Percentiles rank a stretch among this genome's conserved stretches.
Conservation (phyloP, 2,329 filamentous ascomycete genomes). For the Pestalotiopsis sp. region DNA sequence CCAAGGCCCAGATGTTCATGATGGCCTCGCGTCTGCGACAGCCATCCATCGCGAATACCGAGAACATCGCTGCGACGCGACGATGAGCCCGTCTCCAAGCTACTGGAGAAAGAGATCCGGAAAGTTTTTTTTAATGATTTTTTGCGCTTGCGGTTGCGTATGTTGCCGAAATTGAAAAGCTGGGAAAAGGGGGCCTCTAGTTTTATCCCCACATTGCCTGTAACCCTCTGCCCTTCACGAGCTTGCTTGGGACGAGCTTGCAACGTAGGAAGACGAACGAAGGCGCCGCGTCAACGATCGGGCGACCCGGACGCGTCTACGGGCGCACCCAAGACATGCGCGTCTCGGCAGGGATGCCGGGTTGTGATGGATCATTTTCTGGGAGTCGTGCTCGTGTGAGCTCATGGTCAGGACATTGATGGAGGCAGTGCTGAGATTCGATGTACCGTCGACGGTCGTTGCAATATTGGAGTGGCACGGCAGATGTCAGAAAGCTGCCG, state of each 20-base stretch:
- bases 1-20: background rate
- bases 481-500: background rate
- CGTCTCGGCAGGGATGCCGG: background rate
- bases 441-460: background rate
- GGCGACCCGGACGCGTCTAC: background rate
- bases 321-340: background rate
- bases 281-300: background rate
- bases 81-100: background rate
- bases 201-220: slow-evolving; percentile 1
- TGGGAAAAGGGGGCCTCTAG: background rate
- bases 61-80: background rate
- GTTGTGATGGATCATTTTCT: background rate
- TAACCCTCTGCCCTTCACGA: background rate
- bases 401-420: background rate
- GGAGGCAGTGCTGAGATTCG: background rate
- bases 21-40: background rate
- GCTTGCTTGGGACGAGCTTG: background rate
- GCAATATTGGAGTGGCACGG: background rate
- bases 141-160: background rate
- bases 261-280: background rate
- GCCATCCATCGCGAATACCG: background rate
- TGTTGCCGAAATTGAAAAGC: background rate
- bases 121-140: background rate
- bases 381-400: background rate
- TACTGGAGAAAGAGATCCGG: background rate